phyloP scores from a whole-genome alignment of 1,139 yeast species.

The Hansenula sp. region DNA sequence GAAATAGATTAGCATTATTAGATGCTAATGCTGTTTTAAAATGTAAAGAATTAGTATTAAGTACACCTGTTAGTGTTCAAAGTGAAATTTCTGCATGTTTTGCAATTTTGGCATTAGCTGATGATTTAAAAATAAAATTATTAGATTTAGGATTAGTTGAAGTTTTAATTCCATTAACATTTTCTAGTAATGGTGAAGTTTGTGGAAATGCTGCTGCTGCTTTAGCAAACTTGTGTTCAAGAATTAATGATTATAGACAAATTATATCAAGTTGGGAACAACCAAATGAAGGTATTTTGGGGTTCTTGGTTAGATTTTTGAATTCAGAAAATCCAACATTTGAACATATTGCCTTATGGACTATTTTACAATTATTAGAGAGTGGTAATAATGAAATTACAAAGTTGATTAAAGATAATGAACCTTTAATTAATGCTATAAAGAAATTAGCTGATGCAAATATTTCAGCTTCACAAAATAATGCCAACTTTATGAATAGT shows the following conservation, averaged over 20 bases:
- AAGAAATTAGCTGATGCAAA: conserved; percentile 42
- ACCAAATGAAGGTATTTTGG: conserved; percentile 83
- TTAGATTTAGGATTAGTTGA: conserved; percentile 82
- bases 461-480: conserved; percentile 26
- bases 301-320: conserved; percentile 76
- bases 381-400: conserved; percentile 73
- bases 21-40: conserved; percentile 96
- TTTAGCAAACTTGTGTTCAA: conserved; percentile 87
- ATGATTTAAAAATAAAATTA: conserved; percentile 83
- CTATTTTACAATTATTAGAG: conserved; percentile 87
- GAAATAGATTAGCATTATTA: conserved; percentile 84
- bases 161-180: conserved; percentile 87
- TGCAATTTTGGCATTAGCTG: conserved; percentile 95
- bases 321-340: conserved; percentile 90
- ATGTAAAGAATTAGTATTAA: conserved; percentile 81
- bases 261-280: conserved; percentile 75
- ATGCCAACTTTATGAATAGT: conserved; percentile 11
- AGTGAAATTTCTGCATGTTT: conserved; percentile 96
- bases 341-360: conserved; percentile 98
- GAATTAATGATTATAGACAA: conserved; percentile 74
- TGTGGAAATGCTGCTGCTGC: conserved; percentile 99
- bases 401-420: conserved; percentile 56
- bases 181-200: conserved; percentile 85
- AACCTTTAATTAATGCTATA: conserved; percentile 52
- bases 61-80: conserved; percentile 84